Base-by-base conservation (phyloP, 345 rosid species). In the Lumnitzera littorea region DNA sequence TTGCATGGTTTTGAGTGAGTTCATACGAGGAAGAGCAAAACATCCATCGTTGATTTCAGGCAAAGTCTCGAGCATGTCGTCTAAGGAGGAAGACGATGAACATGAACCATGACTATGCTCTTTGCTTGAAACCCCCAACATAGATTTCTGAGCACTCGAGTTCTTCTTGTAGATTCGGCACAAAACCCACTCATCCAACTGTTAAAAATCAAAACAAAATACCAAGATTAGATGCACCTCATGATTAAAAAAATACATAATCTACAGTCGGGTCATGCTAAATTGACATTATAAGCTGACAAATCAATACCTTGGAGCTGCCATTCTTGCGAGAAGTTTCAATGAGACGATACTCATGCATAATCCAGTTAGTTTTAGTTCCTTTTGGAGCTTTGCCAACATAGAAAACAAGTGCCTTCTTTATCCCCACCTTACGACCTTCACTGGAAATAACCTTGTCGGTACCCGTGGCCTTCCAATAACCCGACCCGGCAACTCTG, bases 401-500 rank as follows among this genome's bases (percentile, higher is more conserved):
- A 60, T 94, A 94, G 59, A 94, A 94, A 11, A 90, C 97, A 15
- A 90, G 78, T 62, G 97, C 91, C 74, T 94, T 94, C 79, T 94
- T 94, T 54, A 92, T 87, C 11, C 99, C 99, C 27, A 84, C 94
- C 69, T 84, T 83, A 24, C 82, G 88, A 25, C 94, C 96, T 11
- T 81, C 95, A 2, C 82, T 69, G 1, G 80, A 72, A 58, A 92
- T 89, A 3, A 86, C 11, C 50, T 87, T 92, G 74, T 92, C 99
- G 7, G 97, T 92, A 43, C 99, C 99, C 2, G 98, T 92, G 0
- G 98, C 98, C 70, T 92, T 92, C 98, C 98, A 92, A 62, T 92
- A 92, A 15, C 98, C 98, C 0, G 96, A 60, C n/a, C 91, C 95
- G 6, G 99, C 96, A 5, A 87, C 99, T 53, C 97, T 70, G 16